Conservation (phyloP, 768 basidiomycete genomes). For the Cystofilobasidium capitatum region DNA sequence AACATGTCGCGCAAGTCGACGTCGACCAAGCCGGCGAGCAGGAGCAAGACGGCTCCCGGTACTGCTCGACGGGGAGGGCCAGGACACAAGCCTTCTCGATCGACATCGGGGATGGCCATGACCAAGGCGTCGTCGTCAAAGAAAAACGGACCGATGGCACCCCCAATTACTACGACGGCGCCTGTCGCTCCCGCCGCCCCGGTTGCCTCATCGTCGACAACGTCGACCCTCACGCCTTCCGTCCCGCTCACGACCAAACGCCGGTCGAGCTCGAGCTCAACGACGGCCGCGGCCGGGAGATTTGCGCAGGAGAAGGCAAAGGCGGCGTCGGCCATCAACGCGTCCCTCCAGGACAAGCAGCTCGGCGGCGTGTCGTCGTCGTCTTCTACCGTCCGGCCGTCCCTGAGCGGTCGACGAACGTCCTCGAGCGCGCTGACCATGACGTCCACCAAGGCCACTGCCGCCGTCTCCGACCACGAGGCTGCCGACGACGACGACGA, state of each 20-base stretch:
- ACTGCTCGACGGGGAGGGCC: neutral
- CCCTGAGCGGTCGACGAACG: neutral
- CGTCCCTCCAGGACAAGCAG: slow-evolving; percentile 1
- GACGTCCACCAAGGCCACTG: neutral
- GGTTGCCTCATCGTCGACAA: neutral
- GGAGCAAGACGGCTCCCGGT: neutral
- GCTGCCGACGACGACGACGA: slow-evolving; percentile 11
- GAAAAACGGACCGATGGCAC: neutral
- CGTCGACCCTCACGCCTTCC: no score
- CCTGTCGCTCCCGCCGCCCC: neutral
- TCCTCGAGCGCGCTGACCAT: slow-evolving; percentile 3
- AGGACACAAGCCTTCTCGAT: neutral
- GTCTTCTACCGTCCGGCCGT: neutral
- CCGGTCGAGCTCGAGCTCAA: neutral
- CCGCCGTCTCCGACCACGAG: neutral
- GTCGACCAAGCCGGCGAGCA: neutral
- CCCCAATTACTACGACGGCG: neutral
- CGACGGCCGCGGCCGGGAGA: neutral
- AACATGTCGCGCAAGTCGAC: neutral
- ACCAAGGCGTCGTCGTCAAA: neutral
- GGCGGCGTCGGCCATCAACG: slow-evolving; percentile 6
- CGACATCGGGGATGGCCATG: neutral
- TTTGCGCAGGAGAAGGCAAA: slow-evolving; percentile 15
- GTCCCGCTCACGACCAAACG: no score
- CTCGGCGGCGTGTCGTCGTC: neutral